These are phyloP conservation scores for Zasmidium citrigriseum DNA, from an alignment of 2,329 filamentous ascomycete species.

Conservation along the genomic window DNA sequence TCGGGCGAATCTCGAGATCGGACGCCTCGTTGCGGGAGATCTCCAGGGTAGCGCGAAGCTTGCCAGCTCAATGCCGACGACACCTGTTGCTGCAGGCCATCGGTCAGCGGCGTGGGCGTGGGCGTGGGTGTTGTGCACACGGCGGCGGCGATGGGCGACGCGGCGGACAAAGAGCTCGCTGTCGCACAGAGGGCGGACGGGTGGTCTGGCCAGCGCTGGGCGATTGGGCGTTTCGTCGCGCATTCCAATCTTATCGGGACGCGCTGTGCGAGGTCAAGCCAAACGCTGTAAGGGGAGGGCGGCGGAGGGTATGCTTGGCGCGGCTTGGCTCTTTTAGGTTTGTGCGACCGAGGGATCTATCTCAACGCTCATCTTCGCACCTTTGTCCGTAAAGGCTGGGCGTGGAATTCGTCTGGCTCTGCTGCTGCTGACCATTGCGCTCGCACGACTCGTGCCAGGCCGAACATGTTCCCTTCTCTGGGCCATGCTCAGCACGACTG, in stretches of 20 bases:
- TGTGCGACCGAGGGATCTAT: background rate
- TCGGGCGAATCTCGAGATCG: background rate
- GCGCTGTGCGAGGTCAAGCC: background rate
- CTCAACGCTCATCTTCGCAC: slow-evolving; percentile 11
- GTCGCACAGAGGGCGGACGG: background rate
- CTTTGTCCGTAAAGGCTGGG: slow-evolving; percentile 12
- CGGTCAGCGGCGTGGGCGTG: background rate
- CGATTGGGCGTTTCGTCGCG: background rate
- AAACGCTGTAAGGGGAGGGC: background rate
- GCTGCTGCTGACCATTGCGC: no score
- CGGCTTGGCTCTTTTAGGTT: background rate
- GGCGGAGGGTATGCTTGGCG: background rate
- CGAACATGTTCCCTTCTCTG: background rate
- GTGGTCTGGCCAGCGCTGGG: background rate
- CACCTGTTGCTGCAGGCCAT: slow-evolving; percentile 1
- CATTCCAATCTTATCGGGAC: background rate
- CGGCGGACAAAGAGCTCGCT: background rate
- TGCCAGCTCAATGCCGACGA: slow-evolving; percentile 13
- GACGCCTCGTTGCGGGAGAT: slow-evolving; percentile 9
- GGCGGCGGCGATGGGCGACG: background rate
- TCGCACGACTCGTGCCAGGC: background rate
- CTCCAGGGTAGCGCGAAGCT: slow-evolving; percentile 11
- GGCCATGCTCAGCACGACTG: background rate
- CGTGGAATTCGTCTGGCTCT: slow-evolving; percentile 3
- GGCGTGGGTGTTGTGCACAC: no score